Base-by-base conservation (phyloP, 768 basidiomycete species). In the Leucosporidium scottii region DNA sequence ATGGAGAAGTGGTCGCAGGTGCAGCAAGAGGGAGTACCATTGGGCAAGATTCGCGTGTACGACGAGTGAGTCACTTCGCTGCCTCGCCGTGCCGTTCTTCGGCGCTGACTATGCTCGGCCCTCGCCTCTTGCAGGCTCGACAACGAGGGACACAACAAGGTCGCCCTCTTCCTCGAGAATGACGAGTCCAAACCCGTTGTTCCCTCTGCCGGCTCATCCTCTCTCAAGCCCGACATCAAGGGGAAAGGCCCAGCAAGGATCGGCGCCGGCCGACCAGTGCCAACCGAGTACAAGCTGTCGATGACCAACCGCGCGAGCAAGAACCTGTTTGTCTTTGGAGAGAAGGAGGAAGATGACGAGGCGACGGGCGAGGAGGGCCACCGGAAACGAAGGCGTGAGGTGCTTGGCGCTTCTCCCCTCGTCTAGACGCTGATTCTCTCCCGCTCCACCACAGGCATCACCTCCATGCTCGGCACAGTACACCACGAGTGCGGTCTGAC, bases 41-140 rank as follows among this genome's bases (percentile, higher is more conserved):
- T 96, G 1, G 93, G 91, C 10, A 88, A 87, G 12, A 83, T 97
- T 62, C 85, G 92, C 0, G 86, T 96, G 18, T 94, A 91, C 79
- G 76, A 77, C 54, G 73, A 75, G 79, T 79, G 30, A 39, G 76
- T 68, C 23, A 78, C 81, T 48, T 78, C 78, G 21, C 77, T 82
- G 10, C 20, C n/a, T 7, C 34, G 23, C 25, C 31, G 17, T 3
- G 34, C 27, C 34, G 5, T 6, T 21, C 13, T 1, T 9, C 48
- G n/a, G 23, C 55, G 17, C 44, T 48, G 9, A 34, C 23, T 30
- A 8, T n/a, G 30, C 44, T 25, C 3, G 25, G 23, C 21, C 5
- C 21, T 13, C 30, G 39, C 15, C 30, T 20, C 5, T 23, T 27
- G 13, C 67, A 72, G 71, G 39, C 69, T 69, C 27, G 65, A 67